These are phyloP conservation scores for Zygoascus biomembranicola DNA, from an alignment of 805 yeast species.

Conservation along the genomic window DNA sequence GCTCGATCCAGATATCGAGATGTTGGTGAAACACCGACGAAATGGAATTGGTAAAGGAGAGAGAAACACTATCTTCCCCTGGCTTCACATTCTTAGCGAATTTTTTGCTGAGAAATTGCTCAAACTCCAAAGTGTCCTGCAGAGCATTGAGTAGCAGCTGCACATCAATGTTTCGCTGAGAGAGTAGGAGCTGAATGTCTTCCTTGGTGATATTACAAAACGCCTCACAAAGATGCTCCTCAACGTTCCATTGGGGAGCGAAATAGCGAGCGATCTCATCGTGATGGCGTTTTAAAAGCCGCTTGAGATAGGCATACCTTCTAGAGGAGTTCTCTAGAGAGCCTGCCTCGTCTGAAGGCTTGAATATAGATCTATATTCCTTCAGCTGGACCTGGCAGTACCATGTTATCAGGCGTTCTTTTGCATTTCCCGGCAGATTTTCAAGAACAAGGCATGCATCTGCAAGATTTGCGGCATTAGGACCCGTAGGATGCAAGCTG, in stretches of 20 bases:
- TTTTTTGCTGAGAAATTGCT: conserved; percentile 55
- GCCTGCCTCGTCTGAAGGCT: conserved; percentile 85
- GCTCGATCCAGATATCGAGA: conserved; percentile 73
- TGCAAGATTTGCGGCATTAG: conserved; percentile 18
- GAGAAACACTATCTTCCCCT: conserved; percentile 5
- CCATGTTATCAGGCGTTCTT: conserved; percentile 60
- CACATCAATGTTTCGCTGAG: conserved; percentile 37
- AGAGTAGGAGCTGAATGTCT: conserved; percentile 51
- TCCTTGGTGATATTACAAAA: conserved; percentile 64
- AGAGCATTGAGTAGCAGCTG: conserved; percentile 60
- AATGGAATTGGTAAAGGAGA: conserved; percentile 33
- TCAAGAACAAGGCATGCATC: conserved; percentile 73
- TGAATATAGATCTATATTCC: conserved; percentile 71
- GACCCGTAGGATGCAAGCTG: conserved; percentile 6
- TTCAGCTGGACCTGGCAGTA: conserved; percentile 58
- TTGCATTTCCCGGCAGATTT: conserved; percentile 39
- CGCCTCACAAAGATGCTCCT: conserved; percentile 45
- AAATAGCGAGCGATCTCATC: conserved; percentile 46
- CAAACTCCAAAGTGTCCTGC: conserved; percentile 77
- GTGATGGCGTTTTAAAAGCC: conserved; percentile 54
- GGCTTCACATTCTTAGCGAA: conserved; percentile 28
- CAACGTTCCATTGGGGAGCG: conserved; percentile 67
- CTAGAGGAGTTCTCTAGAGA: conserved; percentile 79
- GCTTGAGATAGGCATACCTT: conserved; percentile 73
- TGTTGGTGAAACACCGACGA: conserved; percentile 79